phyloP scores from a whole-genome alignment of 2,329 filamentous ascomycete species.

The Botrytis squamosa region DNA sequence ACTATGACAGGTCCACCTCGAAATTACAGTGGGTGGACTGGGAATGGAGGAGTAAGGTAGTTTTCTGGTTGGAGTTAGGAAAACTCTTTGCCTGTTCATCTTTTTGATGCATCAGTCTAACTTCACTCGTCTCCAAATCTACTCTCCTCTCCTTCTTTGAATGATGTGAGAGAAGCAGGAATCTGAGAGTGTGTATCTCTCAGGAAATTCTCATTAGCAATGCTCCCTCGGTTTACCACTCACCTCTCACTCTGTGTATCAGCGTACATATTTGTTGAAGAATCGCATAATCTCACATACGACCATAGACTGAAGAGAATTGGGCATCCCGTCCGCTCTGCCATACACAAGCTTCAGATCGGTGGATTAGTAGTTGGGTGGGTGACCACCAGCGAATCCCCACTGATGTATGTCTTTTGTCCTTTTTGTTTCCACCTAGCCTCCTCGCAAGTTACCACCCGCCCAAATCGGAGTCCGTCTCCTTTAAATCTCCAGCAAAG shows the following conservation, averaged over 20 bases:
- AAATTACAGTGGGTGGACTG: background rate
- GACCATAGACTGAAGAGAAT: background rate
- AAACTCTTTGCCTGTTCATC: background rate
- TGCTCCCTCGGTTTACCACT: background rate
- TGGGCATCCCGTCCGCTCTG: background rate
- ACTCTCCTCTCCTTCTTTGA: background rate
- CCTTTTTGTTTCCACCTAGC: too few species aligned
- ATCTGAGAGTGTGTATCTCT: background rate
- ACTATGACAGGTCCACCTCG: background rate
- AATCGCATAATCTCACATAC: background rate
- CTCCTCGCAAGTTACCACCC: too few species aligned
- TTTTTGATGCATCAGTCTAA: background rate
- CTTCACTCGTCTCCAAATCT: background rate
- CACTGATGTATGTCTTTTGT: too few species aligned
- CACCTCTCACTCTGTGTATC: accelerated
- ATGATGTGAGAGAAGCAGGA: background rate
- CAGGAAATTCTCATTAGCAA: background rate
- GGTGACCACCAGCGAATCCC: background rate
- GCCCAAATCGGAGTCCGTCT: background rate
- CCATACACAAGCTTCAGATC: background rate
- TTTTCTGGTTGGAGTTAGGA: background rate
- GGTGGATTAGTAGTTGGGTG: background rate
- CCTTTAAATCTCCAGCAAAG: accelerated
- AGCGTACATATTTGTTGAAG: too few species aligned
- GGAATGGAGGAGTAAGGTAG: background rate